Percentiles rank a stretch among this genome's conserved stretches.
Evolutionary conservation across 2,329 filamentous ascomycete species (phyloP).

Genomic region (Coniosporium tulheliwenetii): DNA sequence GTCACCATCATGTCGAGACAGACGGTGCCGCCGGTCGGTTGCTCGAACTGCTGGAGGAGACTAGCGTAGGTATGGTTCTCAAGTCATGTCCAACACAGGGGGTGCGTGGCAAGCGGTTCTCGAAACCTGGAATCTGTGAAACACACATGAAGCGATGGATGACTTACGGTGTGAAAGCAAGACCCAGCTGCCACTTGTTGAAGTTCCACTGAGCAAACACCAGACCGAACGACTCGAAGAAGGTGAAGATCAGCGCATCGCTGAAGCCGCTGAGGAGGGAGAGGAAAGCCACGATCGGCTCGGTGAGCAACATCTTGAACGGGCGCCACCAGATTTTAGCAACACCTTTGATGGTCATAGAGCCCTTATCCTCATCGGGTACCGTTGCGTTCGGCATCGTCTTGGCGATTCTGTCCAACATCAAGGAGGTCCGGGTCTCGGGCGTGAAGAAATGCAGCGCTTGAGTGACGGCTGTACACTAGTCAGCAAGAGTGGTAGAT

Average conservation of each 20-base stretch:
- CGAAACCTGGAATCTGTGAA: too few species aligned
- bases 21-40: too few species aligned
- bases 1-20: too few species aligned
- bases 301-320: slow-evolving; percentile 57
- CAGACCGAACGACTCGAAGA: slow-evolving; percentile 53
- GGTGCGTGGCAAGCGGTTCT: too few species aligned
- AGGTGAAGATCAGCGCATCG: slow-evolving; percentile 65
- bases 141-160: neutral
- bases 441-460: slow-evolving; percentile 41
- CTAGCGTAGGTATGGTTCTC: neutral
- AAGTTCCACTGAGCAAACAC: slow-evolving; percentile 57
- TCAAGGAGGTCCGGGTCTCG: slow-evolving; percentile 60
- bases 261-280: slow-evolving; percentile 59
- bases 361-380: slow-evolving; percentile 48
- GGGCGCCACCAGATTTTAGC: slow-evolving; percentile 42
- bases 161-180: slow-evolving; percentile 43
- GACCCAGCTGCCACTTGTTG: slow-evolving; percentile 36
- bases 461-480: slow-evolving; percentile 24
- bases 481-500: too few species aligned
- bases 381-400: slow-evolving; percentile 47
- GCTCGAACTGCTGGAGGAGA: neutral
- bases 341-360: slow-evolving; percentile 27
- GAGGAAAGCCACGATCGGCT: slow-evolving; percentile 57
- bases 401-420: slow-evolving; percentile 70
- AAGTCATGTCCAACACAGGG: too few species aligned